Evolutionary conservation across 2,329 filamentous ascomycete species (phyloP).

Genomic region (Trichoderma atrobrunneum): DNA sequence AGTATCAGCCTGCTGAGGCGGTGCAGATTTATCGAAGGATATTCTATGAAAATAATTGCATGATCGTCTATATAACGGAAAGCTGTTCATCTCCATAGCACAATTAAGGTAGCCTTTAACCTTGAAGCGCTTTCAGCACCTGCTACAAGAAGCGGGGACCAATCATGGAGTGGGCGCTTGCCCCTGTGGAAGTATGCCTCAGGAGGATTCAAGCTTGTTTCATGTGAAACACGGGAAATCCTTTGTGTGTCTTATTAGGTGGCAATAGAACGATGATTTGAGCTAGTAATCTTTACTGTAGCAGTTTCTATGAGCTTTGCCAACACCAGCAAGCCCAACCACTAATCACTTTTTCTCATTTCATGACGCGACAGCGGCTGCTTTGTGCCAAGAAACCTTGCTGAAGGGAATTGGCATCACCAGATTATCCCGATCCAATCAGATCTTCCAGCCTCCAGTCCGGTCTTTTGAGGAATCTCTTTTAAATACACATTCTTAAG

Average conservation of each 20-base stretch:
- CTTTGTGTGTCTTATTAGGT: background rate
- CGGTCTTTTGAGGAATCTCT: no score
- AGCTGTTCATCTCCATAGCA: background rate
- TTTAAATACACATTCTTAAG: no score
- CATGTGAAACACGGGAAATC: background rate
- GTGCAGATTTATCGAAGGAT: background rate
- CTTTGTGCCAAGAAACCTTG: no score
- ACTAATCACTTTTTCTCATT: no score
- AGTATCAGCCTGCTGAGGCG: background rate
- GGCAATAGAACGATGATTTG: background rate
- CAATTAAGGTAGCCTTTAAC: background rate
- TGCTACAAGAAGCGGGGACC: background rate
- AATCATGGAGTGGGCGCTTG: background rate
- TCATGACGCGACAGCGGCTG: no score
- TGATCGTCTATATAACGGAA: background rate
- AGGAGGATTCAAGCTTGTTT: background rate
- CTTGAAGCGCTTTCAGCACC: background rate
- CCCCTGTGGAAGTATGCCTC: background rate
- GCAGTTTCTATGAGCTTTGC: no score
- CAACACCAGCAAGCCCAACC: no score
- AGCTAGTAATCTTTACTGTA: no score
- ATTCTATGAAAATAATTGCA: background rate
- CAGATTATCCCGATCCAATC: no score
- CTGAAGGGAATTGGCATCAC: no score
- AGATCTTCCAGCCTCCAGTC: no score